Base-by-base conservation (phyloP, 345 rosid genomes). In the Aegle marmelos region DNA sequence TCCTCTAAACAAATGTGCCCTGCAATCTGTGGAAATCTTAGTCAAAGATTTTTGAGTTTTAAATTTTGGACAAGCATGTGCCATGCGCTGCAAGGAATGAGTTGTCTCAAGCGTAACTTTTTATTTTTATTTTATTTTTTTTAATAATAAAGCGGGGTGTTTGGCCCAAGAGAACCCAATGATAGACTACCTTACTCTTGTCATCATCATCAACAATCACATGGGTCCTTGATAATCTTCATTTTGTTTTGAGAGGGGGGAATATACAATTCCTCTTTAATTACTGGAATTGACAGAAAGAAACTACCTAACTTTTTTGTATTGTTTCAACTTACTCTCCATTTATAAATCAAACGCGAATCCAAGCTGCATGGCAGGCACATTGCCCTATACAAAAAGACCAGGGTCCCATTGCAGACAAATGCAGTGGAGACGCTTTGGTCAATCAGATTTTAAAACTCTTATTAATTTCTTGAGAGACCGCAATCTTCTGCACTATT, bases 151-250 rank as follows among this genome's bases (percentile, higher is more conserved):
- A 53, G 57, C 17, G 22, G 57, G 2, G 62, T 81, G 77, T 82
- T 83, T 84, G 81, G 82, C 83, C 80, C 85, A 61, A 76, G 75
- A 64, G 21, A 71, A 62, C 14, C 39, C 77, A 73, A 64, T 74
- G 34, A 37, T 16, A 48, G 22, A 48, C 21, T 63, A 48, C 31
- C n/a, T 13, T 27, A 56, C 28, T 6, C n/a, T 70, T 58, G 62
- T 77, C 81, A 80, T 79, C 19, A 71, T 79, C 19, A 71, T 77
- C 74, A 64, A 72, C 54, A 37, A 56, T 75, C 90, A 85, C 88
- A 83, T 85, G 90, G 81, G 72, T 24, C 62, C 70, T 77, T 77
- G 28, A 78, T 74, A 70, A 65, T 75, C 78, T 33, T 77, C 9
- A 11, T n/a, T 48, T 73, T 78, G 74, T 41, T 50, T 66, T n/a